Evolutionary conservation across 2,329 filamentous ascomycete genomes (phyloP).

Genomic region (Neofusicoccum parvum): DNA sequence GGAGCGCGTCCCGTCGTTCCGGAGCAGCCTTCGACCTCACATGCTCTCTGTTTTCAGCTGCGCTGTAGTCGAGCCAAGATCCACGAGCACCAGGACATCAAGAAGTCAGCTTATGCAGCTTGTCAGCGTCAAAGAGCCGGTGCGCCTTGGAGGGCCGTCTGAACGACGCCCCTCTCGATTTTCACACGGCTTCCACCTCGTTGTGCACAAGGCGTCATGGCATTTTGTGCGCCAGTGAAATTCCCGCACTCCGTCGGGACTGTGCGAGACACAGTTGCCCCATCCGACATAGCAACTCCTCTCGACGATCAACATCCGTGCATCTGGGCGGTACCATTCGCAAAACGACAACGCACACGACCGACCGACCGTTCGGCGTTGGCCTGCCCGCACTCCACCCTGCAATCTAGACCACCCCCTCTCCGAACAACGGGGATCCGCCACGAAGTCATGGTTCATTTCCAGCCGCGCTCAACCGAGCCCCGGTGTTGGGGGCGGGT

Average conservation of each 20-base stretch:
- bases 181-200: too few species aligned
- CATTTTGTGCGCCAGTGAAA: neutral
- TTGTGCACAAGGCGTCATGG: neutral
- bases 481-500: neutral
- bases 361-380: neutral
- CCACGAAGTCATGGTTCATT: neutral
- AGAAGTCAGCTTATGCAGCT: too few species aligned
- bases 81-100: too few species aligned
- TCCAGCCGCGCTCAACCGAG: neutral
- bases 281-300: neutral
- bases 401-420: neutral
- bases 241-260: neutral
- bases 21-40: neutral
- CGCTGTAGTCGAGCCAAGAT: too few species aligned
- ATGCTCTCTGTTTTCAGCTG: neutral
- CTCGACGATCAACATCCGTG: neutral
- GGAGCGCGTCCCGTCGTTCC: constrained; percentile 2
- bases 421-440: neutral
- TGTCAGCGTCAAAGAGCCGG: neutral
- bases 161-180: too few species aligned
- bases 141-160: too few species aligned
- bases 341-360: neutral
- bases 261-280: constrained; percentile 6
- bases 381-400: neutral
- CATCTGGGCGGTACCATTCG: neutral